phyloP scores from a whole-genome alignment of 2,329 filamentous ascomycete species.

The Xenoacremonium recifei region DNA sequence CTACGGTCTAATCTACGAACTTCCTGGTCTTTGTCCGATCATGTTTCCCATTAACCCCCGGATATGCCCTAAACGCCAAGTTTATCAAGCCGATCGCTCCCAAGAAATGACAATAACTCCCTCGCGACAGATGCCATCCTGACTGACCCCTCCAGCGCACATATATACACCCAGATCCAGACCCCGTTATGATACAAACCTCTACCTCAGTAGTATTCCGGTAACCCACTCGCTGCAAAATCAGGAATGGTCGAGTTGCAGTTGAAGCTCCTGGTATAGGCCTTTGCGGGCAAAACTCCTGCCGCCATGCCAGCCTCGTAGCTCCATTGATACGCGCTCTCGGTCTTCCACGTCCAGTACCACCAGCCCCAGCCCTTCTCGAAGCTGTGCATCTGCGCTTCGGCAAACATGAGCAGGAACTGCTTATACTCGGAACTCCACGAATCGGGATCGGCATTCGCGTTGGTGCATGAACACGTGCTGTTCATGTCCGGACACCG shows the following conservation, averaged over 20 bases:
- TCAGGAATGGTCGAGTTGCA: slow-evolving; percentile 59
- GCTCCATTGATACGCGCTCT: slow-evolving; percentile 85
- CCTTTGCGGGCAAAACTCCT: slow-evolving; percentile 75
- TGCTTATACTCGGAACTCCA: slow-evolving; percentile 78
- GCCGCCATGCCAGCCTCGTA: slow-evolving; percentile 77
- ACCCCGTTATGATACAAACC: too few relatives aligned
- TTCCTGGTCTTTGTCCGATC: too few relatives aligned
- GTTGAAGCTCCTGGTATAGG: slow-evolving; percentile 68
- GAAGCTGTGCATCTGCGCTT: slow-evolving; percentile 94
- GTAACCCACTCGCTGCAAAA: slow-evolving; percentile 44
- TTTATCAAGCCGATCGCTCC: background rate
- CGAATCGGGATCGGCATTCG: slow-evolving; percentile 68
- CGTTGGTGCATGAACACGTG: slow-evolving; percentile 69
- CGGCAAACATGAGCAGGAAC: slow-evolving; percentile 85
- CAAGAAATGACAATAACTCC: background rate
- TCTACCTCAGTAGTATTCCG: slow-evolving; percentile 46
- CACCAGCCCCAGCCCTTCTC: slow-evolving; percentile 97
- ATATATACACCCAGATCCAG: slow-evolving; percentile 2
- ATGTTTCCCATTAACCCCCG: background rate
- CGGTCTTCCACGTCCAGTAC: slow-evolving; percentile 98
- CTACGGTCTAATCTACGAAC: too few relatives aligned
- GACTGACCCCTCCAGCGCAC: background rate
- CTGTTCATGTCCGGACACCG: slow-evolving; percentile 68
- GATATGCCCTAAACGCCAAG: background rate
- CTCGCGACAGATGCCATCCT: background rate